phyloP scores from a whole-genome alignment of 805 yeast species.

The Yarrowia sp. region DNA sequence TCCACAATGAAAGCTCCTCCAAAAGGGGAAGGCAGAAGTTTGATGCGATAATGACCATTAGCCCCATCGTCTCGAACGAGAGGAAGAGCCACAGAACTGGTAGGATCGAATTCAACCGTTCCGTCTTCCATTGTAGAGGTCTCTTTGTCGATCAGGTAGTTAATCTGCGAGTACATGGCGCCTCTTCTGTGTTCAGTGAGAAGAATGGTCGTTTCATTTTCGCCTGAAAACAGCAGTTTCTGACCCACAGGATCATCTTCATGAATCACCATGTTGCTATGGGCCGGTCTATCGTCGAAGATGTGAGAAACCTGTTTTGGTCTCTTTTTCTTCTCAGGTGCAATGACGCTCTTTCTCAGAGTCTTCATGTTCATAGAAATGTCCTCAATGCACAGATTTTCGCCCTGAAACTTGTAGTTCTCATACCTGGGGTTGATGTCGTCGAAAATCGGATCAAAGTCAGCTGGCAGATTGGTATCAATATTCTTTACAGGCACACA shows the following conservation, averaged over 20 bases:
- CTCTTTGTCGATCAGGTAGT: slow-evolving; percentile 1
- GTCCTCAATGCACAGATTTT: background rate
- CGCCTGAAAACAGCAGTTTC: background rate
- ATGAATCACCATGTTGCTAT: background rate
- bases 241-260: slow-evolving; percentile 11
- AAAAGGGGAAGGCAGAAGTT: slow-evolving; percentile 1
- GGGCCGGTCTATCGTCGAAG: background rate
- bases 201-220: background rate
- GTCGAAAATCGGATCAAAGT: background rate
- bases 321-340: background rate
- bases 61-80: slow-evolving; percentile 6
- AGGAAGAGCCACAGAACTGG: slow-evolving; percentile 4
- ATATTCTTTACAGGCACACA: background rate
- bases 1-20: slow-evolving; percentile 13
- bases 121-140: background rate
- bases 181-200: slow-evolving; percentile 6
- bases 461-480: slow-evolving; percentile 1
- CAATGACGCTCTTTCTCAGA: background rate
- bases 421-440: background rate
- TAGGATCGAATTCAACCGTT: background rate
- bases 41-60: slow-evolving; percentile 3
- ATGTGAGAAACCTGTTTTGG: background rate
- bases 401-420: slow-evolving; percentile 1
- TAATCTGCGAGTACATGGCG: slow-evolving; percentile 1
- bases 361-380: slow-evolving; percentile 6